Conservation (phyloP, 306 rosid species). For the Castanea crenata region DNA sequence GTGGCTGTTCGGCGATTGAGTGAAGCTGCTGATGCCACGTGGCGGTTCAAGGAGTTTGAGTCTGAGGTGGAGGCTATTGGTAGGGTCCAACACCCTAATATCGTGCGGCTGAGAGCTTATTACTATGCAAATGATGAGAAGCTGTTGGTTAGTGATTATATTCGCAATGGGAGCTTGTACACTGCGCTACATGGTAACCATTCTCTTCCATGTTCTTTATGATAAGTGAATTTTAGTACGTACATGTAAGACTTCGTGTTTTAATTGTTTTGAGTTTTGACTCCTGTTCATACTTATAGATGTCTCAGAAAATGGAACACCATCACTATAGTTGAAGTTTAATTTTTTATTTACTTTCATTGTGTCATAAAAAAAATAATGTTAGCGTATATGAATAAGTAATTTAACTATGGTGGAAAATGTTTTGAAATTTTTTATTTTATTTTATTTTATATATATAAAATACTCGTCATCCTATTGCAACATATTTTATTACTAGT, state of each 20-base stretch:
- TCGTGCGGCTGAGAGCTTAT: constrained; percentile 67
- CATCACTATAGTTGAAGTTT: too few relatives aligned
- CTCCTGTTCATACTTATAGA: too few relatives aligned
- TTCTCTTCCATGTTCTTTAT: background rate
- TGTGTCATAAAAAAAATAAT: too few relatives aligned
- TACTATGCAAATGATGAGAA: constrained; percentile 78
- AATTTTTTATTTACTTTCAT: too few relatives aligned
- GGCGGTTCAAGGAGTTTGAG: constrained; percentile 73
- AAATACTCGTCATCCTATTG: too few relatives aligned
- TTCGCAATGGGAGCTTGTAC: constrained; percentile 75
- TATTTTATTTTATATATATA: too few relatives aligned
- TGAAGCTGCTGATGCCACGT: constrained; percentile 67
- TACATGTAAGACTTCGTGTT: background rate
- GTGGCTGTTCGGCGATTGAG: constrained; percentile 74
- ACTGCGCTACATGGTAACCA: constrained; percentile 59
- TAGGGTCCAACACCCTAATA: constrained; percentile 71
- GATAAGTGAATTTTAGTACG: too few relatives aligned
- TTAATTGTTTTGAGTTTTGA: background rate
- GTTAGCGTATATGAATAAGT: too few relatives aligned
- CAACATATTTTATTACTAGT: too few relatives aligned
- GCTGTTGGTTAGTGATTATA: constrained; percentile 61
- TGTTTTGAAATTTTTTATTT: too few relatives aligned
- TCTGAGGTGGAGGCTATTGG: constrained; percentile 68
- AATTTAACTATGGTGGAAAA: too few relatives aligned
- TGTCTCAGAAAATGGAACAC: too few relatives aligned